Base-by-base conservation (phyloP, 345 rosid genomes). In the Zanthoxylum bungeanum region DNA sequence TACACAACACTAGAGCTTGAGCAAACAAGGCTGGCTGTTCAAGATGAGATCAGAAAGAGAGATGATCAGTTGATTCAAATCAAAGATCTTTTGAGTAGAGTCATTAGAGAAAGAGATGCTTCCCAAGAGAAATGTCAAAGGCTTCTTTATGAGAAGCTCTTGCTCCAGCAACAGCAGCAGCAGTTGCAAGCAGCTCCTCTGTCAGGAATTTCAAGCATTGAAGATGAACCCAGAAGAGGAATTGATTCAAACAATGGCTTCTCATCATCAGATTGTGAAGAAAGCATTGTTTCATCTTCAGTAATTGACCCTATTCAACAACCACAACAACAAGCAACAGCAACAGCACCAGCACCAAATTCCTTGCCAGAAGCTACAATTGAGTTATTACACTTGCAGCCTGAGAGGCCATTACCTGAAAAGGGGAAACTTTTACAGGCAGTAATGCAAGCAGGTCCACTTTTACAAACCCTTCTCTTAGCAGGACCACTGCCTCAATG, bases 401-500 rank as follows among this genome's bases (percentile, higher is more conserved):
- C 87, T 36, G 89, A 84, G 37, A 91, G 81, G 80, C 95, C 95
- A 70, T 80, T 94, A 28, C 98, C 98, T 7, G 98, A 95, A 73
- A 95, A 95, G 77, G 99, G 99, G 7, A 92, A 91, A 87, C 93
- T 95, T 75, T 80, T 95, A 72, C 92, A 95, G 69, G 98, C 99
- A 49, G 99, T 95, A 39, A 87, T 95, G 83, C 85, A 89, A 84
- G 98, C 98, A 24, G 99, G 99, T 1, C 99, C 99, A 21, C 83
- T 95, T 33, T 82, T 95, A 72, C 90, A 91, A 81, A 95, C 99
- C 8, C 88, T 95, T 2, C 96, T 95, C 46, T 80, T 95, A 69
- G 99, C 98, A 0, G 99, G 97, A 31, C 98, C 98, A 33, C 84
- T 95, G 46, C 99, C 99, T 61, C 93, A 95, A 74, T 95, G 99